Evolutionary conservation across 352 stramenopile genomes (phyloP).

Genomic region (Phytophthora brassicae): DNA sequence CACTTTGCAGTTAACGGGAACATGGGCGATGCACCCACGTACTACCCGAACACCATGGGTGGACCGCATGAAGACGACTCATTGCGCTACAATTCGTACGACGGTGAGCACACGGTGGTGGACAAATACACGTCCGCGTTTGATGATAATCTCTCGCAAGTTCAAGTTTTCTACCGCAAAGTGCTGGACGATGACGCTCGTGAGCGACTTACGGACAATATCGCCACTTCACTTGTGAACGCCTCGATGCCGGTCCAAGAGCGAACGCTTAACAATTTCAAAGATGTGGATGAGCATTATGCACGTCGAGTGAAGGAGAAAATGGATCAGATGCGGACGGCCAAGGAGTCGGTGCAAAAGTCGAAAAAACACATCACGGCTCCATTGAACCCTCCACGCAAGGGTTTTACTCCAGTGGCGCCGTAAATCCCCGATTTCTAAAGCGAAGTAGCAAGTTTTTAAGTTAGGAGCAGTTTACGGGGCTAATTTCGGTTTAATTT

Average conservation of each 20-base stretch:
- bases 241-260: conserved; percentile 38
- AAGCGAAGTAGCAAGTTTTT: conserved; percentile 6
- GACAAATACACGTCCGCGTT: conserved; percentile 58
- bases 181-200: conserved; percentile 59
- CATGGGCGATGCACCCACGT: conserved; percentile 61
- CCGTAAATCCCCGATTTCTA: conserved; percentile 28
- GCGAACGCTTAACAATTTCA: conserved; percentile 38
- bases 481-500: conserved; percentile 9
- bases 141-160: conserved; percentile 82
- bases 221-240: conserved; percentile 62
- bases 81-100: conserved; percentile 23
- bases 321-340: conserved; percentile 33
- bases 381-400: conserved; percentile 33
- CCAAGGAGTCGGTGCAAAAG: conserved; percentile 20
- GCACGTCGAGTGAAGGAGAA: conserved; percentile 37
- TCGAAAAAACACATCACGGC: conserved; percentile 35
- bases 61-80: conserved; percentile 37
- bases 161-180: conserved; percentile 61
- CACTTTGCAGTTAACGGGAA: conserved; percentile 65
- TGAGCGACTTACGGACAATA: conserved; percentile 72
- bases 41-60: conserved; percentile 75
- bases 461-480: background rate
- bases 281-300: conserved; percentile 38
- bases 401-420: conserved; percentile 32
- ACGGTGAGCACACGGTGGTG: conserved; percentile 32